A percentile compares a stretch with the other conserved stretches of the same genome.
Conservation (phyloP, 1,284 basidiomycete species). For the Retiboletus flavoniger region DNA sequence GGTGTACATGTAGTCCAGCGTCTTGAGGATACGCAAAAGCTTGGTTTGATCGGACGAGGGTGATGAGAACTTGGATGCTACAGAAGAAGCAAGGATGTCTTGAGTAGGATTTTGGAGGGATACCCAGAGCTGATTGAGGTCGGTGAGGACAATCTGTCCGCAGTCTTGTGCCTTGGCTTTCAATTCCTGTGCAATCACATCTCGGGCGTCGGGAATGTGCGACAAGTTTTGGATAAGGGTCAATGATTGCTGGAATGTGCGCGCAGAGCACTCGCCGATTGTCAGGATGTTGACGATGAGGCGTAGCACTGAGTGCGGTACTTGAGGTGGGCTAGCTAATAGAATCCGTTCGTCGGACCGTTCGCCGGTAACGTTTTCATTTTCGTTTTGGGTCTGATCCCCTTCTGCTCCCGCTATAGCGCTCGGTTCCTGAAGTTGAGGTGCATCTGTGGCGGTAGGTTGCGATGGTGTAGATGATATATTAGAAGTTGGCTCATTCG, state of each 20-base stretch:
- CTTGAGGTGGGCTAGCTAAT: conserved; percentile 73
- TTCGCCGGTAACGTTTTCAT: conserved; percentile 33
- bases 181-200: conserved; percentile 85
- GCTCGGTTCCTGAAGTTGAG: conserved; percentile 17
- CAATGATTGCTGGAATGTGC: conserved; percentile 90
- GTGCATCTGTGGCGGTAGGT: conserved; percentile 10
- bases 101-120: conserved; percentile 58
- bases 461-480: conserved; percentile 8
- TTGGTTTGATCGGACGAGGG: conserved; percentile 93
- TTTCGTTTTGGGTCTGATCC: conserved; percentile 33
- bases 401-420: conserved; percentile 16
- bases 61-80: conserved; percentile 86
- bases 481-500: conserved; percentile 17
- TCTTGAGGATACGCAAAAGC: conserved; percentile 88
- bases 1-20: conserved; percentile 93
- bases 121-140: conserved; percentile 73
- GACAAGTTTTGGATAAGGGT: conserved; percentile 89
- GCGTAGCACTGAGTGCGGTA: conserved; percentile 78
- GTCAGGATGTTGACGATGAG: conserved; percentile 94
- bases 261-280: conserved; percentile 90
- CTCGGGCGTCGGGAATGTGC: conserved; percentile 80
- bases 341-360: conserved; percentile 60
- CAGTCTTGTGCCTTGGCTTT: conserved; percentile 83
- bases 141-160: conserved; percentile 67
- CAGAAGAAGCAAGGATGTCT: conserved; percentile 61